Evolutionary conservation across 805 yeast genomes (phyloP), one percentile per base, ranked within the genome.

Genomic region (Candida alai): DNA sequence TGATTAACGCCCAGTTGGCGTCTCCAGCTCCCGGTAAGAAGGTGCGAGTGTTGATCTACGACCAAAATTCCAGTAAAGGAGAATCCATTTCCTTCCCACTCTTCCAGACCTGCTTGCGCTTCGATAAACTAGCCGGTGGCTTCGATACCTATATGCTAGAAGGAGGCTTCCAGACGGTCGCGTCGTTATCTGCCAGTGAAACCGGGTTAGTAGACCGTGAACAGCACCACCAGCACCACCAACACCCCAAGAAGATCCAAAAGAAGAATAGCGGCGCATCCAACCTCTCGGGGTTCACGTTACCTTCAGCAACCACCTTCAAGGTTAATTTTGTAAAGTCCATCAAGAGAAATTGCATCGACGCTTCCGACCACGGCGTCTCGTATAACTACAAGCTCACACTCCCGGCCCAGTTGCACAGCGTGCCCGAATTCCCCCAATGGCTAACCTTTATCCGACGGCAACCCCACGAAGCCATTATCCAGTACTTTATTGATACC

Each of bases 231-330:
- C 23, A 3, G 25, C 6, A 3, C 12, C 36, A 24, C 12, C n/a
- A 2, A 13, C 6, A 13, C n/a, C 18, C 12, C 12, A 12, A 31
- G 24, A 12, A 21, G 28, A n/a, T 19, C 24, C 8, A 23, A 22
- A 11, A 30, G 21, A 14, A 37, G 10, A 14, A 14, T 3, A 7
- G 11, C 4, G 17, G 17, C 8, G 17, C 15, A 29, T 11, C 11
- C 11, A 32, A 34, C 24, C 47, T 68, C 16, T 56, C 70, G 1
- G 71, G 73, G 1, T 68, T 68, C 44, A 54, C 63, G 8, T 47
- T 68, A 18, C 74, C 74, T 4, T 53, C 67, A 4, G 58, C 64
- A 3, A 56, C 66, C 3, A 61, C 65, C 19, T 51, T 60, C 15
- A 52, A 55, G 29, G 58, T 52, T 30, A 61, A 57, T 42, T 58